Evolutionary conservation across 345 rosid genomes (phyloP), one percentile per base, ranked within the genome.

Genomic region (Gossypium anomalum): DNA sequence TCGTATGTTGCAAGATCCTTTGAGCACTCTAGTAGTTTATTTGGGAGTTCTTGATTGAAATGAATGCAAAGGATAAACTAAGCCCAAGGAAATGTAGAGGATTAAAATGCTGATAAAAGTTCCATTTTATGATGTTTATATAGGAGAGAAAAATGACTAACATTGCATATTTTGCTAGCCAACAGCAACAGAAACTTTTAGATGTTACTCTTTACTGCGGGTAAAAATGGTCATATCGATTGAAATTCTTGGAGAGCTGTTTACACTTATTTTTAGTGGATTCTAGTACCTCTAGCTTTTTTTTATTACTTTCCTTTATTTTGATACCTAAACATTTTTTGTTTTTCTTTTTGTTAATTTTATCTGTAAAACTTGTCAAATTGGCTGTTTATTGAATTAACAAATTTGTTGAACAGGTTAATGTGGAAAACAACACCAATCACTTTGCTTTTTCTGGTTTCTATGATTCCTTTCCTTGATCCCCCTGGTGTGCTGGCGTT

Each of bases 401-500:
- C 15, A 64, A 68, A 71, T 70, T 78, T 62, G 23, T 74, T 71
- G 61, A 67, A 77, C 86, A 95, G 99, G 85, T 89, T 95, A 77
- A 95, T 93, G 98, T 95, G 98, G 99, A 93, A 87, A 86, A 95
- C 98, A 14, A 91, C 99, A 0, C 99, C 99, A 11, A 86, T 95
- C 79, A 93, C 97, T 67, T 80, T 95, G 78, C 79, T 90, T 82
- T 95, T 90, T 81, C 93, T 95, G 43, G 89, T 88, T 38, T 75
- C 91, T 1, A 79, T 95, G 87, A 86, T 95, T 78, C 98, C 99
- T 1, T 89, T 89, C 87, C 87, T 95, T 56, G 98, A 95, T 70
- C 98, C 99, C 0, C 90, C 98, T 0, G 98, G 98, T 13, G 92
- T 91, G 59, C 77, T 95, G 20, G 82, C 92, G 27, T 95, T 88